Percentiles rank a stretch among this genome's conserved stretches.
phyloP scores from a whole-genome alignment of 1,139 yeast species.

The Eremothecium sinecaudum region DNA sequence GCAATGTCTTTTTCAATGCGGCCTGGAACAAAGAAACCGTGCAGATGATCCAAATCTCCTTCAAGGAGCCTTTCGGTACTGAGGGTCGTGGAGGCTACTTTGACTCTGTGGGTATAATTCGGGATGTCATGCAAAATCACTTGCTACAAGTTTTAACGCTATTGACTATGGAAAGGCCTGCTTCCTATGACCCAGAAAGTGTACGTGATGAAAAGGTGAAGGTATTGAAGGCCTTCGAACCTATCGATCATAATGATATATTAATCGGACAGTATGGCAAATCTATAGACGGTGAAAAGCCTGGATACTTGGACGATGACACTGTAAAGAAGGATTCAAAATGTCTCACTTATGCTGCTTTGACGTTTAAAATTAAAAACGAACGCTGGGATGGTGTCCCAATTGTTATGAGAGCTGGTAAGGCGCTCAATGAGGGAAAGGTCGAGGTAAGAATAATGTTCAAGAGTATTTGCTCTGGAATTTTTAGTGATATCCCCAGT shows the following conservation, averaged over 20 bases:
- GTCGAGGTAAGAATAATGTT: conserved; percentile 93
- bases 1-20: conserved; percentile 74
- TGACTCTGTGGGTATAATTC: conserved; percentile 86
- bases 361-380: conserved; percentile 66
- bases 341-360: conserved; percentile 88
- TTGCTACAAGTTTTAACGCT: conserved; percentile 84
- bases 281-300: conserved; percentile 80
- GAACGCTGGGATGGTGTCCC: conserved; percentile 99
- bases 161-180: conserved; percentile 93
- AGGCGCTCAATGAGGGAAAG: conserved; percentile 83
- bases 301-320: conserved; percentile 85
- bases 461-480: conserved; percentile 75
- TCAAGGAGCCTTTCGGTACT: conserved; percentile 95
- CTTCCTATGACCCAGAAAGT: conserved; percentile 79
- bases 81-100: conserved; percentile 99
- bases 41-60: conserved; percentile 72
- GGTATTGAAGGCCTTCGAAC: conserved; percentile 71
- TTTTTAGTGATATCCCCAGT: conserved; percentile 72
- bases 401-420: conserved; percentile 90
- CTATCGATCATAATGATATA: conserved; percentile 56
- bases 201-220: conserved; percentile 94
- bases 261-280: conserved; percentile 80
- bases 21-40: conserved; percentile 80
- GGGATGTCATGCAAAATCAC: conserved; percentile 99
- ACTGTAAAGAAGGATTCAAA: conserved; percentile 77